Evolutionary conservation across 1,139 yeast genomes (phyloP).

Genomic region (Suhomyces choctaworum): DNA sequence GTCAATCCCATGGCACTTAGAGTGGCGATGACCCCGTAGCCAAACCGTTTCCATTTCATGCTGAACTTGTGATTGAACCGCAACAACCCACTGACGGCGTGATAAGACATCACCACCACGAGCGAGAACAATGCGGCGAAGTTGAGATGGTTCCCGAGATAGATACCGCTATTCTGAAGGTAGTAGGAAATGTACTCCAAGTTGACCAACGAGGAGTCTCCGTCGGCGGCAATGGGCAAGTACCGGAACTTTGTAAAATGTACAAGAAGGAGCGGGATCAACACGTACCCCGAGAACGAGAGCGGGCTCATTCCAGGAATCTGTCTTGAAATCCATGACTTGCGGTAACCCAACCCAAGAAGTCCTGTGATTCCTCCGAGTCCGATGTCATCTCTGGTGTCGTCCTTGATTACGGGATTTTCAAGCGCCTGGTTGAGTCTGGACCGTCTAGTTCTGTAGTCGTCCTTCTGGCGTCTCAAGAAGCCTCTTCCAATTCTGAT

Average conservation of each 20-base stretch:
- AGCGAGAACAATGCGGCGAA: conserved; percentile 21
- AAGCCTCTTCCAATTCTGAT: conserved; percentile 31
- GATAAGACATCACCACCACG: conserved; percentile 33
- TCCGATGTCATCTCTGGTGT: conserved; percentile 50
- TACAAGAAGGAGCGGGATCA: conserved; percentile 44
- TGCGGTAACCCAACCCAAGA: conserved; percentile 54
- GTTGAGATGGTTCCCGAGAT: conserved; percentile 25
- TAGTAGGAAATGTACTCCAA: conserved; percentile 55
- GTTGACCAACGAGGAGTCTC: conserved; percentile 61
- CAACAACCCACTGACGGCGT: conserved; percentile 38
- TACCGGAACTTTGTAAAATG: conserved; percentile 53
- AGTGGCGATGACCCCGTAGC: conserved; percentile 32
- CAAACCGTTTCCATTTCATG: conserved; percentile 33
- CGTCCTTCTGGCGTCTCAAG: conserved; percentile 13
- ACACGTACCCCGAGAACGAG: conserved; percentile 59
- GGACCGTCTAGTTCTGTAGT: not conserved
- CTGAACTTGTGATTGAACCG: conserved; percentile 31
- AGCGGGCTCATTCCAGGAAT: conserved; percentile 46
- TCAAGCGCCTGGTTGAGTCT: conserved; percentile 7
- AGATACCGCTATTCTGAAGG: conserved; percentile 25
- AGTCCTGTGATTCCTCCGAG: conserved; percentile 58
- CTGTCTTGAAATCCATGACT: conserved; percentile 41
- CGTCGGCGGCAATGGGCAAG: conserved; percentile 55
- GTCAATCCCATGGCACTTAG: conserved; percentile 28
- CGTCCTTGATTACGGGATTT: conserved; percentile 23